Percentiles rank a stretch among this genome's conserved stretches.
phyloP scores from a whole-genome alignment of 75 land plant species.

The Sequoiadendron giganteum region DNA sequence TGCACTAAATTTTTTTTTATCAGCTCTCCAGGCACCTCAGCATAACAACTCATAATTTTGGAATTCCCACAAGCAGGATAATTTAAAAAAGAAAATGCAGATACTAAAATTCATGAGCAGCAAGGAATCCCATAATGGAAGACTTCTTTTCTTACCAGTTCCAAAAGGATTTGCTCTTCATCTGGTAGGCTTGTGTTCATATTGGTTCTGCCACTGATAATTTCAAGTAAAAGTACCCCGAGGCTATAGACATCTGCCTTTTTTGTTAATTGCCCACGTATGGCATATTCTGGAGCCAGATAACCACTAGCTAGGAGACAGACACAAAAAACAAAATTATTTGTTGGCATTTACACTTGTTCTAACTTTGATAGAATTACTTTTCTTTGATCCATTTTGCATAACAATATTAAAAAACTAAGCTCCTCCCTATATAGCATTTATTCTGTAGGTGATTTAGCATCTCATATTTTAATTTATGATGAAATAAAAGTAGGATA shows the following conservation, averaged over 20 bases:
- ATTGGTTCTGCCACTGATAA: slow-evolving; percentile 21
- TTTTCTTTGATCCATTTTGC: slow-evolving; percentile 7
- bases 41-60: neutral
- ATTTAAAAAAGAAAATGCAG: neutral
- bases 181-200: slow-evolving; percentile 5
- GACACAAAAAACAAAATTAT: neutral
- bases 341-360: neutral
- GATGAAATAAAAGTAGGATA: neutral
- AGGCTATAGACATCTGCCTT: slow-evolving; percentile 20
- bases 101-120: neutral
- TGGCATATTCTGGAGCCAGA: slow-evolving; percentile 25
- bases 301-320: slow-evolving; percentile 15
- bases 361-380: neutral
- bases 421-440: neutral
- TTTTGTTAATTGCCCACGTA: slow-evolving; percentile 18
- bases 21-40: neutral
- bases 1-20: neutral
- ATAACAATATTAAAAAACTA: neutral
- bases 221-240: slow-evolving; percentile 21
- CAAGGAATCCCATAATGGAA: neutral
- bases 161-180: neutral
- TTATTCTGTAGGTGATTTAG: neutral
- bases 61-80: neutral
- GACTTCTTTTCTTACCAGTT: neutral
- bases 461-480: slow-evolving; percentile 9